A percentile compares a stretch with the other conserved stretches of the same genome.
These are phyloP conservation scores for Pelargonium fulgidum DNA, from an alignment of 441 rosid species.

Conservation along the genomic window DNA sequence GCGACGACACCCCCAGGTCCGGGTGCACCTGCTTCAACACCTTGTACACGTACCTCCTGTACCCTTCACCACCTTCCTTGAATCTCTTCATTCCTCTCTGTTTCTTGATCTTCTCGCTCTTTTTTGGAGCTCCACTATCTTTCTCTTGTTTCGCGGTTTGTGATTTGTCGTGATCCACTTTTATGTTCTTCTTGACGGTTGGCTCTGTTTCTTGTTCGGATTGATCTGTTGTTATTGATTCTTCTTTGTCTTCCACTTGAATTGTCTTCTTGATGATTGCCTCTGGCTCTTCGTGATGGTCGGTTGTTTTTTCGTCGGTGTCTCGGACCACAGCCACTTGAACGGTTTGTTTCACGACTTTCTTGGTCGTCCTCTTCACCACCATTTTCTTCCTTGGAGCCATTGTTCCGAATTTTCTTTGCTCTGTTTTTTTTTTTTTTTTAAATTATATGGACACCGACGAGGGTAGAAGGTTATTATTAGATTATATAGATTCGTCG, in stretches of 20 bases:
- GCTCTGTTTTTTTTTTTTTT: background rate
- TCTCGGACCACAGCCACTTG: background rate
- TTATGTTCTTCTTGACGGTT: too few relatives aligned
- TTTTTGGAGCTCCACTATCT: too few relatives aligned
- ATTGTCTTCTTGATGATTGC: background rate
- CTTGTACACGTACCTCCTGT: constrained; percentile 29
- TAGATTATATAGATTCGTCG: background rate
- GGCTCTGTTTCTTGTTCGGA: background rate
- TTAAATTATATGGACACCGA: too few relatives aligned
- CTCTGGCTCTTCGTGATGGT: background rate
- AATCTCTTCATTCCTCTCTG: background rate
- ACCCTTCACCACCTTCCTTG: constrained; percentile 21
- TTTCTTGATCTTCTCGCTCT: constrained; percentile 1
- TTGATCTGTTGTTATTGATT: background rate
- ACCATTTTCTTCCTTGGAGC: background rate
- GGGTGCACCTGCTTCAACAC: constrained; percentile 77
- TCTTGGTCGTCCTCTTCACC: constrained; percentile 2
- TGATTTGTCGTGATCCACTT: too few relatives aligned
- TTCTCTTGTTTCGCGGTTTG: too few relatives aligned
- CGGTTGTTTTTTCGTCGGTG: background rate
- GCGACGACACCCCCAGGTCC: constrained; percentile 48
- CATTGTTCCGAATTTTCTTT: background rate
- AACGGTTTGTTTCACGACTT: background rate
- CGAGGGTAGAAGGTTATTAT: too few relatives aligned
- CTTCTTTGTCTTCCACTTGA: background rate